Base-by-base conservation (phyloP, 2,329 filamentous ascomycete genomes). In the Didymella arachidicola region DNA sequence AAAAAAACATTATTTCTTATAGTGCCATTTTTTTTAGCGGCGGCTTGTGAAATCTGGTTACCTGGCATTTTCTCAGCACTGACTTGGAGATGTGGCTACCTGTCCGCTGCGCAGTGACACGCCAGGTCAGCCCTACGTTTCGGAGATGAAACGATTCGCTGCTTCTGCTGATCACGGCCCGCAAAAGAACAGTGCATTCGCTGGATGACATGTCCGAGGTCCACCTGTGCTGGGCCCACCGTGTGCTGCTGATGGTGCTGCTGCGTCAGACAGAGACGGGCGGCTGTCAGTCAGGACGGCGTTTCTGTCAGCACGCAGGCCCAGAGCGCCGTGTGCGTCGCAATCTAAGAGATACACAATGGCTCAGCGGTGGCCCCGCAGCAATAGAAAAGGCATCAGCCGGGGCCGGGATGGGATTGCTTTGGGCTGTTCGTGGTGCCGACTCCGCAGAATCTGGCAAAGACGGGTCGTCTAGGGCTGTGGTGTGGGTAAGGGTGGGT, bases 321-420 rank as follows among this genome's bases (percentile, higher is more conserved):
- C 16, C 12, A 25, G 29, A 38, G 30, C 25, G 46, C 30, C 53
- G 52, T 60, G 52, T 57, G 61, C 48, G 54, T 59, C 53, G 57
- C 46, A 70, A 68, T 72, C 67, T 72, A 70, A 65, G 62, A 66
- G 62, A 71, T 66, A 71, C 69, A 59, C 50, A 60, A 45, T 38
- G 43, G 46, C 53, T 50, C 27, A 51, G 36, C 30, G 30, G 49
- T 16, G 29, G 57, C 55, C 53, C 51, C 50, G 52, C 61, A 50
- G 46, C 38, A 53, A 62, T 56, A 54, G 39, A 50, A 43, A 30
- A 41, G 51, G 57, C 38, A 50, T 45, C 53, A 54, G 55, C 55
- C 50, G 48, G 51, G 49, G 56, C 53, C 50, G 51, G 48, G 55
- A 43, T 36, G 36, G 29, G 25, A 36, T 30, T 58, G 36, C 29